Evolutionary conservation across 1,284 basidiomycete genomes (phyloP).

Genomic region (Coniferiporia weirii): DNA sequence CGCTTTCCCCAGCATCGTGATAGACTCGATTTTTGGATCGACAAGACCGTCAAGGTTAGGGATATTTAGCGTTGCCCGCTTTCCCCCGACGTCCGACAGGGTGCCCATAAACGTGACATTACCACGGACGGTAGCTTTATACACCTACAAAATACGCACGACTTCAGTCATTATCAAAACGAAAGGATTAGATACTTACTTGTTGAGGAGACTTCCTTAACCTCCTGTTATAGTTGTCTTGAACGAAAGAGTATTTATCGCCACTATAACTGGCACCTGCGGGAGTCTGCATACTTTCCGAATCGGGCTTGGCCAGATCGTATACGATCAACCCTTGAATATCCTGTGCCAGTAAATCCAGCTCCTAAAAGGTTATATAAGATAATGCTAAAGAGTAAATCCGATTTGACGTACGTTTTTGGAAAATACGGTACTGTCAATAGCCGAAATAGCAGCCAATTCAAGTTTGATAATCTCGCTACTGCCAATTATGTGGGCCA

Average conservation of each 20-base stretch:
- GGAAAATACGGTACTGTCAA: neutral
- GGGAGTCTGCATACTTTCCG: neutral
- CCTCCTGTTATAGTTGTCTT: neutral
- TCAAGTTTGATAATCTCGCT: neutral
- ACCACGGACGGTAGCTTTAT: neutral
- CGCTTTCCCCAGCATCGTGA: constrained; percentile 5
- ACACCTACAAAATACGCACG: neutral
- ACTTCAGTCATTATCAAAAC: neutral
- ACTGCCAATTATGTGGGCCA: constrained; percentile 4
- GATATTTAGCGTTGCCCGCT: neutral
- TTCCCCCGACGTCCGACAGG: neutral
- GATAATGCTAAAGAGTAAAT: neutral
- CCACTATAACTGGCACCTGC: neutral
- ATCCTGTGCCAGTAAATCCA: neutral
- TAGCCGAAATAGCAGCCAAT: neutral
- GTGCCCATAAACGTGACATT: neutral
- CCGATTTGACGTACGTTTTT: neutral
- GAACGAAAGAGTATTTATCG: neutral
- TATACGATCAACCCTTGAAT: neutral
- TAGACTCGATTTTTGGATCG: neutral
- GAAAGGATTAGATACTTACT: neutral
- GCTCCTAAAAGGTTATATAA: neutral
- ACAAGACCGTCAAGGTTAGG: neutral
- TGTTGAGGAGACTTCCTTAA: neutral
- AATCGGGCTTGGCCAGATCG: constrained; percentile 1